Percentiles rank a stretch among this genome's conserved stretches.
These are phyloP conservation scores for Saccharum spontaneum DNA, from an alignment of 176 grass and related monocot genomes.

Conservation along the genomic window DNA sequence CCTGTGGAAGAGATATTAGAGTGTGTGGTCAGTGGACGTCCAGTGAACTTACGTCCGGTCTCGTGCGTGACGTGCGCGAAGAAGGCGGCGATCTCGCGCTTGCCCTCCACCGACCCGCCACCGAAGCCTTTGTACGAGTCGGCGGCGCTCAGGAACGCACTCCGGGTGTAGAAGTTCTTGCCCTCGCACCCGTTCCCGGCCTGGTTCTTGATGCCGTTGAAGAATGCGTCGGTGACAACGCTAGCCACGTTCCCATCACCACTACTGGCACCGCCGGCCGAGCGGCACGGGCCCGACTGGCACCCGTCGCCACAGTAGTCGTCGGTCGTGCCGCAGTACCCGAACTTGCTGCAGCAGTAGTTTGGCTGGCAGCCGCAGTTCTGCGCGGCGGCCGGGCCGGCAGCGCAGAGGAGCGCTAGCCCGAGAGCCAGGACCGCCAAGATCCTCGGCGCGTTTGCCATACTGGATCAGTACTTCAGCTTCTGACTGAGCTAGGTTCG, in stretches of 20 bases:
- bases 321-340: conserved; percentile 32
- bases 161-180: conserved; percentile 59
- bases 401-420: conserved; percentile 1
- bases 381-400: conserved; percentile 12
- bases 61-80: conserved; percentile 67
- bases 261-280: neutral
- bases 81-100: conserved; percentile 79
- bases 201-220: conserved; percentile 58
- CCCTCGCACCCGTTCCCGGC: conserved; percentile 45
- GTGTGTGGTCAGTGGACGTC: neutral
- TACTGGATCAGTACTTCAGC: neutral
- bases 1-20: neutral
- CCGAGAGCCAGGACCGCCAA: neutral
- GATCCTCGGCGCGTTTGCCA: conserved; percentile 20
- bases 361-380: conserved; percentile 41
- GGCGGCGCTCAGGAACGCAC: conserved; percentile 43
- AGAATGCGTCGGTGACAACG: conserved; percentile 22
- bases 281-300: neutral
- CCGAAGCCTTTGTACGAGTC: conserved; percentile 37
- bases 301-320: conserved; percentile 44
- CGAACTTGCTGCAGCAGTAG: conserved; percentile 51
- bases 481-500: neutral
- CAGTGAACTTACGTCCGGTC: neutral
- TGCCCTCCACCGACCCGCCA: conserved; percentile 41
- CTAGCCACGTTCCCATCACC: neutral